Conservation (phyloP, 1,284 basidiomycete genomes). For the Ceratobasidium sp. region DNA sequence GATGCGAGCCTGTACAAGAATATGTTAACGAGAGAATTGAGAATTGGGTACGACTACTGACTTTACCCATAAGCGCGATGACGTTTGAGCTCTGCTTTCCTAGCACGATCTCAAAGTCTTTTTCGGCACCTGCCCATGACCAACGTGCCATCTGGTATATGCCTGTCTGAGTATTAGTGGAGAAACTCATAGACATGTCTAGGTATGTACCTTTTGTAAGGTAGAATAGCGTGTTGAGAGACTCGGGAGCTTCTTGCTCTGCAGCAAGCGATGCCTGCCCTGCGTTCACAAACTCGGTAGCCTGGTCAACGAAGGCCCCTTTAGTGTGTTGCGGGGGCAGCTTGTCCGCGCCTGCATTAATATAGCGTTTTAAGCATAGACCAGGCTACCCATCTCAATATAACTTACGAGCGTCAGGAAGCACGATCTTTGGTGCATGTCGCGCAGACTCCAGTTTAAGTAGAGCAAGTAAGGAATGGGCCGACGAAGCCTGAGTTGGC, state of each 20-base stretch:
- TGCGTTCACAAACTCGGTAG: conserved; percentile 74
- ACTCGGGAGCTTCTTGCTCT: conserved; percentile 60
- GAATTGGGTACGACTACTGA: conserved; percentile 48
- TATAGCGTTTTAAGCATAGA: conserved; percentile 44
- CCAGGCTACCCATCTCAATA: too few species aligned
- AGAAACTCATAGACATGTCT: conserved; percentile 46
- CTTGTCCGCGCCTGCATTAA: conserved; percentile 71
- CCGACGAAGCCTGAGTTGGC: conserved; percentile 56
- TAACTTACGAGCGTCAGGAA: conserved; percentile 76
- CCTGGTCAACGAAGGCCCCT: conserved; percentile 73
- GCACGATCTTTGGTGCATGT: conserved; percentile 80
- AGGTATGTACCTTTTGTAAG: conserved; percentile 69
- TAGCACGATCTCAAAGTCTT: conserved; percentile 85
- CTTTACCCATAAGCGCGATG: conserved; percentile 82
- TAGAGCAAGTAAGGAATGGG: conserved; percentile 84
- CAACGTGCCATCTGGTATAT: conserved; percentile 84
- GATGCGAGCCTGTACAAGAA: conserved; percentile 71
- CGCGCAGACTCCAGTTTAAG: conserved; percentile 81
- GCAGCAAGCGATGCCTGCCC: conserved; percentile 67
- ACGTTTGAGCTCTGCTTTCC: conserved; percentile 82
- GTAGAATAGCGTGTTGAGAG: conserved; percentile 61
- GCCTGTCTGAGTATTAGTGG: conserved; percentile 58
- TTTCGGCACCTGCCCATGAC: conserved; percentile 79
- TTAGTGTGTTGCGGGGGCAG: conserved; percentile 70
- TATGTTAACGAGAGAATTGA: neutral